A percentile compares a stretch with the other conserved stretches of the same genome.
Conservation (phyloP, 2,329 filamentous ascomycete species). For the Aquanectria penicillioides region DNA sequence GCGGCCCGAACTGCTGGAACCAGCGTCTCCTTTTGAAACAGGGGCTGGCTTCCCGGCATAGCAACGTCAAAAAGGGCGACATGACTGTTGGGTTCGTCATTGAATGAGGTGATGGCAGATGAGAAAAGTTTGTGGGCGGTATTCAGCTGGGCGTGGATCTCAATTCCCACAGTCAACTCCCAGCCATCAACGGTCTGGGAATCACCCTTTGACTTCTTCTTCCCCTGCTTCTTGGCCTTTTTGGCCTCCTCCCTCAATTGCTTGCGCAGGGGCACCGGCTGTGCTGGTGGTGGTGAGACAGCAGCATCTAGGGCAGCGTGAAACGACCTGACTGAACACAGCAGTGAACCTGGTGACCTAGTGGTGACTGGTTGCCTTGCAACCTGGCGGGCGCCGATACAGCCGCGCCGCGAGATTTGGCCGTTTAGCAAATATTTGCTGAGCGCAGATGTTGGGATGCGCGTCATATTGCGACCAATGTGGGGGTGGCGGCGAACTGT, state of each 20-base stretch:
- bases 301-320: conserved; percentile 45
- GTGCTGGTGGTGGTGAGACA: conserved; percentile 28
- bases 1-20: conserved; percentile 92
- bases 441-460: conserved; percentile 55
- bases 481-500: not conserved
- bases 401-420: conserved; percentile 54
- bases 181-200: conserved; percentile 72
- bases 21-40: conserved; percentile 84
- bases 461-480: conserved; percentile 51
- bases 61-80: conserved; percentile 90
- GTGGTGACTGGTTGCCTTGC: conserved; percentile 26
- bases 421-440: conserved; percentile 61
- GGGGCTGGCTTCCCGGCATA: conserved; percentile 87
- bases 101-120: conserved; percentile 69
- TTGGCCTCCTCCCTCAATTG: conserved; percentile 78
- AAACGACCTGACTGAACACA: conserved; percentile 38
- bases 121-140: conserved; percentile 92
- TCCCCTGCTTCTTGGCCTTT: conserved; percentile 72
- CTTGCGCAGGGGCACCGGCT: conserved; percentile 70
- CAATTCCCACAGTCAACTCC: conserved; percentile 95
- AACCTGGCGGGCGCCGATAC: conserved; percentile 43
- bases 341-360: conserved; percentile 21
- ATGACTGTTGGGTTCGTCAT: conserved; percentile 82
- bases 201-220: conserved; percentile 57
- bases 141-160: conserved; percentile 97